Conservation (phyloP, 1,284 basidiomycete genomes). For the Inonotus obliquus region DNA sequence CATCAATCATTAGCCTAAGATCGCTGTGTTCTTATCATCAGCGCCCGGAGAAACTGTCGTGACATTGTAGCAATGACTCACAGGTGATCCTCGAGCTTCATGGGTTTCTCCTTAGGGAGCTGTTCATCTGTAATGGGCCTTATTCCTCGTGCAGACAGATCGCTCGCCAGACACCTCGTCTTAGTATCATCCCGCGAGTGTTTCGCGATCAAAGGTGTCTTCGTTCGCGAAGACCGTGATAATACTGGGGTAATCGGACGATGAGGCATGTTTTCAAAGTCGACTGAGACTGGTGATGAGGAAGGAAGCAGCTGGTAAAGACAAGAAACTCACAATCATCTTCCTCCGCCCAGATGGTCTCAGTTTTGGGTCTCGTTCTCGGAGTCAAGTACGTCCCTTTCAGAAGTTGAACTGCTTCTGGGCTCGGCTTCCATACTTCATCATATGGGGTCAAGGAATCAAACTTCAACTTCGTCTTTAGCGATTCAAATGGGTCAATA, state of each 20-base stretch:
- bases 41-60: background rate
- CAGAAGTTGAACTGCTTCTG: background rate
- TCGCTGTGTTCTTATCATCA: constrained; percentile 25
- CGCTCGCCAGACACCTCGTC: background rate
- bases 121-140: constrained; percentile 22
- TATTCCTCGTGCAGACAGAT: constrained; percentile 13
- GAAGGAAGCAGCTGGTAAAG: background rate
- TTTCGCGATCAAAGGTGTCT: constrained; percentile 34
- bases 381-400: background rate
- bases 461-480: constrained; percentile 33
- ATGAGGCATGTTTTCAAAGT: constrained; percentile 22
- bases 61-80: constrained; percentile 20
- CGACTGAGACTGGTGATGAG: constrained; percentile 21
- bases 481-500: constrained; percentile 43
- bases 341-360: constrained; percentile 2
- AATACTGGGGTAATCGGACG: constrained; percentile 38
- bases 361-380: background rate
- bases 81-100: constrained; percentile 31
- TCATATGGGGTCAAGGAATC: constrained; percentile 35
- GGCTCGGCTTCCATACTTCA: constrained; percentile 29
- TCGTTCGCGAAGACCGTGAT: constrained; percentile 32
- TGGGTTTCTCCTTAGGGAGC: constrained; percentile 23
- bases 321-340: background rate
- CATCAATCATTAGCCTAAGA: constrained; percentile 31
- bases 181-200: background rate